A percentile compares a stretch with the other conserved stretches of the same genome.
phyloP scores from a whole-genome alignment of 164 flowering plant species.

The Euptelea pleiosperma region DNA sequence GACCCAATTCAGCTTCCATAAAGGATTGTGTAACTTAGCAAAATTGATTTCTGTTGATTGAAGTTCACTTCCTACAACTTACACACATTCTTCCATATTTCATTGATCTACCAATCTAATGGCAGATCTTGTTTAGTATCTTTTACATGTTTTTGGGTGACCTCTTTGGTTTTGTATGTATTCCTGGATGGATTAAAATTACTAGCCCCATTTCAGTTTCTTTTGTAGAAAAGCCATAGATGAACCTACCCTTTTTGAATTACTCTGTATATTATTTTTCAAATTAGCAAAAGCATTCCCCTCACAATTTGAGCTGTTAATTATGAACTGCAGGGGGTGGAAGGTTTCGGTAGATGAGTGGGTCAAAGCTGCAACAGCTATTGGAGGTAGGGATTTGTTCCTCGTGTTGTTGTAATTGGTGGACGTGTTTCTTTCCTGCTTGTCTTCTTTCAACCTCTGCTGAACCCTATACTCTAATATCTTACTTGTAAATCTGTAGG shows the following conservation, averaged over 20 bases:
- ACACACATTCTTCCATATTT: no score
- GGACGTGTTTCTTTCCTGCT: neutral
- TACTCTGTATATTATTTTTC: neutral
- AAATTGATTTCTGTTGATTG: neutral
- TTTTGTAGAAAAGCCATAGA: neutral
- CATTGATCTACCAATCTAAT: no score
- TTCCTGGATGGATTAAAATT: neutral
- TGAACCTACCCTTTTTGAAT: no score
- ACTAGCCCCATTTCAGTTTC: neutral
- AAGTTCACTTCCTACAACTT: no score
- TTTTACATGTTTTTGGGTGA: no score
- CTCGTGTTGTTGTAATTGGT: neutral
- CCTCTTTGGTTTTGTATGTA: neutral
- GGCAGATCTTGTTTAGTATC: no score
- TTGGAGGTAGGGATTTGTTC: conserved; percentile 43
- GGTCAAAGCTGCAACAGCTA: conserved; percentile 47
- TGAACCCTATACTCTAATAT: no score
- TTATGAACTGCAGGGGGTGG: conserved; percentile 61
- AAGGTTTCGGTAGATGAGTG: conserved; percentile 72
- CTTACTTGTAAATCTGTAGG: no score
- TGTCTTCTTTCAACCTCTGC: neutral
- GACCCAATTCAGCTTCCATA: neutral
- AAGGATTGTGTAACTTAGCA: no score
- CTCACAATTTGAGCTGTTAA: neutral
- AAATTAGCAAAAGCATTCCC: neutral